Conservation (phyloP, 2,329 filamentous ascomycete species). For the Aspergillus sp. region DNA sequence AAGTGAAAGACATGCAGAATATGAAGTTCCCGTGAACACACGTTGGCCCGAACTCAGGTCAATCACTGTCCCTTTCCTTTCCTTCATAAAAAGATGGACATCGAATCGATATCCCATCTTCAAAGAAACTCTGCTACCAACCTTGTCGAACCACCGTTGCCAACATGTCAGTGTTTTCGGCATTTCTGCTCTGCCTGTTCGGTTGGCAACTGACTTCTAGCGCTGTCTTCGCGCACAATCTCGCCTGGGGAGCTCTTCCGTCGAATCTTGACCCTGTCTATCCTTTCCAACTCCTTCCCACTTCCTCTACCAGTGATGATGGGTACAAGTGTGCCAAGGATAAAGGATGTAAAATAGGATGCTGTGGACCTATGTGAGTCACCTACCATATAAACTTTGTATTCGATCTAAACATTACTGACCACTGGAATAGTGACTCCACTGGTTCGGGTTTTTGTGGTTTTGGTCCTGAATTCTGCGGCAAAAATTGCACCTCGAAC, state of each 20-base stretch:
- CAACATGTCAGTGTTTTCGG: neutral
- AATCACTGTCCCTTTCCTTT: neutral
- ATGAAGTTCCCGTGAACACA: neutral
- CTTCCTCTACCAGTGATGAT: neutral
- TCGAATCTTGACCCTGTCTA: neutral
- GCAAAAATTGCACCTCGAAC: conserved; percentile 16
- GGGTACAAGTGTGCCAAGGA: conserved; percentile 11
- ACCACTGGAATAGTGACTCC: conserved; percentile 5
- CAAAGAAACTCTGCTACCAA: neutral
- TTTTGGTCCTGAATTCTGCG: conserved; percentile 18
- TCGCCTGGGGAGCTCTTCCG: neutral
- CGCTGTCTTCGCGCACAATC: neutral
- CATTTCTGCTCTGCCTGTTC: neutral
- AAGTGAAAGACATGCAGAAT: neutral
- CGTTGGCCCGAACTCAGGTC: neutral
- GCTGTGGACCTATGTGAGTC: conserved; percentile 11
- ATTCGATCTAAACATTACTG: neutral
- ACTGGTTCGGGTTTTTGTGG: conserved; percentile 16
- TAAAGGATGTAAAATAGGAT: conserved; percentile 10
- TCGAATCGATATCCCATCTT: neutral
- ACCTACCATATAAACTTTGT: neutral
- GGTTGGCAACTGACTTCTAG: neutral
- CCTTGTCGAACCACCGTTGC: neutral
- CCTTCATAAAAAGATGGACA: neutral
- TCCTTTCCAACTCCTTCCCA: neutral